Conservation (phyloP, 208 protist genomes). For the Leptomonas pyrrhocoris region DNA sequence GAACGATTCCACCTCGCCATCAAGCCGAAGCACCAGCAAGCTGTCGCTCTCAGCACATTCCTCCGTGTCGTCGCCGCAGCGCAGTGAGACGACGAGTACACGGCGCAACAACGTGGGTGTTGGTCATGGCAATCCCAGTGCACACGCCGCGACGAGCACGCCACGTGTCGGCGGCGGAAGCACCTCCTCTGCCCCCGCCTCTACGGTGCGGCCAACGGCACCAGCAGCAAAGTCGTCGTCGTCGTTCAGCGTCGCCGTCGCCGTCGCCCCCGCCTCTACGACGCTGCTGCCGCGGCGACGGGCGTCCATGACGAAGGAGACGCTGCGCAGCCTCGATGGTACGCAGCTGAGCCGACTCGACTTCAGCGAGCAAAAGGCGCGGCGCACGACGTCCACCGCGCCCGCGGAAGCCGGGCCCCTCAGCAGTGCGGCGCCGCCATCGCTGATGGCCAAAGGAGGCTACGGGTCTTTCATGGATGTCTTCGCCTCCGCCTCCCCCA, state of each 20-base stretch:
- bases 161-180: neutral
- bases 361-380: conserved; percentile 11
- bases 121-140: no score
- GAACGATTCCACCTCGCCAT: conserved; percentile 8
- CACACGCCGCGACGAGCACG: neutral
- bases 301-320: conserved; percentile 10
- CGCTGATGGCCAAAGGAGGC: conserved; percentile 9
- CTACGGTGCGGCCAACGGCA: neutral
- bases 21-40: neutral
- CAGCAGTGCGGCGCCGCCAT: neutral
- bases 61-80: neutral
- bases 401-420: neutral
- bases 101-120: neutral
- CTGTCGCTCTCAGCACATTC: neutral
- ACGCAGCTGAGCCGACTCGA: conserved; percentile 10
- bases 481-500: neutral
- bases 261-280: neutral
- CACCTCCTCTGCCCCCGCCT: neutral
- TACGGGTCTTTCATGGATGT: conserved; percentile 21
- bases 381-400: neutral
- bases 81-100: neutral
- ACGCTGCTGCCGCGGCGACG: neutral
- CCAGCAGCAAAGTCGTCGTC: neutral
- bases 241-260: neutral
- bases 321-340: conserved; percentile 8